Conservation (phyloP, 176 grass and related monocot genomes). For the Areca catechu region DNA sequence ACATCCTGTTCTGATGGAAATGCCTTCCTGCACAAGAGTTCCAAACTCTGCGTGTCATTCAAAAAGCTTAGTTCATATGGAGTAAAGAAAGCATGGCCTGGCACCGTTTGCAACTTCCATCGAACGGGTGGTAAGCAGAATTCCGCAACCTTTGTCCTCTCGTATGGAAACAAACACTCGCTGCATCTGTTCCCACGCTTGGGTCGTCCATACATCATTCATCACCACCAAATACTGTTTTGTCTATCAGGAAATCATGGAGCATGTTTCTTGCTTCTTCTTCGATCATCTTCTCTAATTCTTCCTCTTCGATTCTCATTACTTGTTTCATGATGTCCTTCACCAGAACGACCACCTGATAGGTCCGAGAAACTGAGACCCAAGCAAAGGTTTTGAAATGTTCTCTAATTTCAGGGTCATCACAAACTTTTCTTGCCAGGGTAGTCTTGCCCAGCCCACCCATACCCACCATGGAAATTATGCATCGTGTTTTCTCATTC, state of each 20-base stretch:
- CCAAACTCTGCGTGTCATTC: not conserved
- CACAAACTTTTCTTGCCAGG: constrained; percentile 3
- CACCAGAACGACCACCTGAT: constrained; percentile 1
- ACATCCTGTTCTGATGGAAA: not conserved
- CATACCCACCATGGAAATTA: constrained; percentile 14
- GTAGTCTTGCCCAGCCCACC: not conserved
- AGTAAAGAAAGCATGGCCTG: not conserved
- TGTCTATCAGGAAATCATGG: not conserved
- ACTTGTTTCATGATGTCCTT: constrained; percentile 5
- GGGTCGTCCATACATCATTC: too few species aligned
- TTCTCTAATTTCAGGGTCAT: not conserved
- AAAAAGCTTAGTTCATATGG: constrained; percentile 13
- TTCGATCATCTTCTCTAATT: constrained; percentile 6
- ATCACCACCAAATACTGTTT: too few species aligned
- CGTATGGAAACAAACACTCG: constrained; percentile 5
- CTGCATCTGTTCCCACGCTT: not conserved
- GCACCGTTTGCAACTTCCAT: constrained; percentile 2
- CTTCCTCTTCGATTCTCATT: not conserved
- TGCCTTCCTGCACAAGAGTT: constrained; percentile 14
- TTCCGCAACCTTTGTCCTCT: not conserved
- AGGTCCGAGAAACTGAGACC: constrained; percentile 9
- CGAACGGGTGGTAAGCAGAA: constrained; percentile 10
- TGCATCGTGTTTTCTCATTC: not conserved
- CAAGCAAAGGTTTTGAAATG: too few species aligned
- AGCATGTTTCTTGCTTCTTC: not conserved